Conservation (phyloP, 805 yeast genomes). For the Deakozyma indianensis region DNA sequence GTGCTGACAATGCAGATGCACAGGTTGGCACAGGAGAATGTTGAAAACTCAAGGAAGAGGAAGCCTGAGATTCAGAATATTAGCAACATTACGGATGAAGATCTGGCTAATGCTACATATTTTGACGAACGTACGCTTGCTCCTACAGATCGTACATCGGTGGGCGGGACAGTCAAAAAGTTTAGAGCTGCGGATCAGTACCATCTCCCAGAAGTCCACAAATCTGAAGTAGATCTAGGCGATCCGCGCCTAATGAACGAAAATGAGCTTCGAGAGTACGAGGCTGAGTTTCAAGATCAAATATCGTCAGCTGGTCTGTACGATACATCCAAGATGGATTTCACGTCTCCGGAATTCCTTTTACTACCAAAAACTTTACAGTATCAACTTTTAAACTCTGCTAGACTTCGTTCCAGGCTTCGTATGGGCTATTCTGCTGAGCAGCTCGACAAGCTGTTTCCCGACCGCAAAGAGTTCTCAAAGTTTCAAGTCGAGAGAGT, state of each 20-base stretch:
- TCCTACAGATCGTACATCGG: conserved; percentile 2
- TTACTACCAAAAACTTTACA: conserved; percentile 73
- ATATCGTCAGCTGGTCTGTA: conserved; percentile 27
- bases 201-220: conserved; percentile 58
- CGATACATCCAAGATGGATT: conserved; percentile 47
- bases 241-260: conserved; percentile 68
- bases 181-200: conserved; percentile 64
- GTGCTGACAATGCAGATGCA: conserved; percentile 71
- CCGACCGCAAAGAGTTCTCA: conserved; percentile 79
- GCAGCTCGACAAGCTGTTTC: conserved; percentile 71
- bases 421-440: conserved; percentile 91
- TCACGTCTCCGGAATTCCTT: conserved; percentile 63
- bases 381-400: conserved; percentile 72
- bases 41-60: not conserved
- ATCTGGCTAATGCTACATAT: conserved; percentile 17
- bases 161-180: conserved; percentile 1
- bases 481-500: conserved; percentile 88
- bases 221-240: conserved; percentile 25
- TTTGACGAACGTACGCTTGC: conserved; percentile 16
- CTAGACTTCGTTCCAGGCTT: conserved; percentile 71
- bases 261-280: conserved; percentile 51
- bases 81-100: conserved; percentile 1
- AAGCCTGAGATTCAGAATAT: not conserved
- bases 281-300: conserved; percentile 40
- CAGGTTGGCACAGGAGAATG: conserved; percentile 27